Evolutionary conservation across 176 grass and related monocot species (phyloP), one percentile per base, ranked within the genome.

Genomic region (Saccharum spontaneum): DNA sequence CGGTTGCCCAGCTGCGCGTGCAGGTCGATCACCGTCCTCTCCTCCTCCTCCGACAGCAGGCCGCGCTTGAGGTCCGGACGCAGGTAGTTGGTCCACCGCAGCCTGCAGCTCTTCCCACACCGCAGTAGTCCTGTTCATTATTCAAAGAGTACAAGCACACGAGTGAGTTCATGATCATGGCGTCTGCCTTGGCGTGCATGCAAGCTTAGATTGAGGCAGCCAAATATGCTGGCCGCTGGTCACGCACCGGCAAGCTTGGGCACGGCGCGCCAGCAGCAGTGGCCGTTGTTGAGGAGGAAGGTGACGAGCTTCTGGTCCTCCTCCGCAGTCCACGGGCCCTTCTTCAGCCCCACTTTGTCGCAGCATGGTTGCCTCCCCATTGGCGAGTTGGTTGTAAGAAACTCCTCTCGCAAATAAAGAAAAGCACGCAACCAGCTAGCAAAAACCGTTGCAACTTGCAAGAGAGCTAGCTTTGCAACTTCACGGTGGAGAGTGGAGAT

Each of bases 21-120:
- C 76, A 97, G 90, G 36, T 97, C 86, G 71, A 97, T 91, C 48
- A 97, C 95, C 84, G 82, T 85, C 55, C 81, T 89, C 86, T 94
- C 90, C 84, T 97, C 95, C 22, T 78, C 72, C 67, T 79, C 78
- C 7, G 95, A 94, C 54, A 97, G 90, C 46, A 92, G 78, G 3
- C 95, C 92, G 15, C 90, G 83, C 92, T 89, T 97, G 16, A 97
- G 79, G 82, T 97, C 94, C 45, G 94, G 94, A 33, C 94, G 87
- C 10, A 97, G 85, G 85, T 97, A 97, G 82, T 97, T 97, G n/a
- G 89, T 92, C 94, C 89, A 97, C 76, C 94, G 88, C 24, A 97
- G 73, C 79, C 94, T 85, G 88, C 94, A 97, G 55, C 94, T 97
- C 92, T 97, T 97, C 9, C 95, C 95, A 61, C 95, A 97, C 59